Conservation (phyloP, 177 flowering plant genomes). For the Telopea speciosissima region DNA sequence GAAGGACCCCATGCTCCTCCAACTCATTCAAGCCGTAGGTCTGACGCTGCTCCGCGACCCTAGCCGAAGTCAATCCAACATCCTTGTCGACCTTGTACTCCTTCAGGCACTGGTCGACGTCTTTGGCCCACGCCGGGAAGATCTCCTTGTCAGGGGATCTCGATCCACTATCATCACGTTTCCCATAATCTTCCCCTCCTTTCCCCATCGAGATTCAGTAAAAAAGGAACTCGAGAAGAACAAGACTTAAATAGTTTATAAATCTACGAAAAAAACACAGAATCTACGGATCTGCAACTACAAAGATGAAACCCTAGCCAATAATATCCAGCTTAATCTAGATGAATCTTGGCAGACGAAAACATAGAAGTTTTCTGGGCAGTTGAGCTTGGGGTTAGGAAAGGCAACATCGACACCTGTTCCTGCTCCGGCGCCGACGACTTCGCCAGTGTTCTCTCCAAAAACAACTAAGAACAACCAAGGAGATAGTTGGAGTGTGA, state of each 20-base stretch:
- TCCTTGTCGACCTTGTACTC: conserved; percentile 25
- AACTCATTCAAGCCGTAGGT: conserved; percentile 44
- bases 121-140: conserved; percentile 46
- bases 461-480: too few relatives aligned
- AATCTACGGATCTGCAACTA: not conserved
- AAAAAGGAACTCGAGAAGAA: conserved; percentile 1
- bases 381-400: too few relatives aligned
- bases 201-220: conserved; percentile 15
- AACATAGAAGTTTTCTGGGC: not conserved
- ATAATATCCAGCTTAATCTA: not conserved
- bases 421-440: too few relatives aligned
- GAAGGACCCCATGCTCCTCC: conserved; percentile 51
- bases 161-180: not conserved
- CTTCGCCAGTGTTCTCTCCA: too few relatives aligned
- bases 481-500: too few relatives aligned
- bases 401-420: too few relatives aligned
- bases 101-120: conserved; percentile 35
- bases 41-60: conserved; percentile 27
- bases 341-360: not conserved
- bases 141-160: not conserved
- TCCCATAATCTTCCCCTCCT: conserved; percentile 21
- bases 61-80: conserved; percentile 27
- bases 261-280: not conserved
- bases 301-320: not conserved
- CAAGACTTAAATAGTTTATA: not conserved